Conservation (phyloP, 2,329 filamentous ascomycete species). For the Aphanocladium album region DNA sequence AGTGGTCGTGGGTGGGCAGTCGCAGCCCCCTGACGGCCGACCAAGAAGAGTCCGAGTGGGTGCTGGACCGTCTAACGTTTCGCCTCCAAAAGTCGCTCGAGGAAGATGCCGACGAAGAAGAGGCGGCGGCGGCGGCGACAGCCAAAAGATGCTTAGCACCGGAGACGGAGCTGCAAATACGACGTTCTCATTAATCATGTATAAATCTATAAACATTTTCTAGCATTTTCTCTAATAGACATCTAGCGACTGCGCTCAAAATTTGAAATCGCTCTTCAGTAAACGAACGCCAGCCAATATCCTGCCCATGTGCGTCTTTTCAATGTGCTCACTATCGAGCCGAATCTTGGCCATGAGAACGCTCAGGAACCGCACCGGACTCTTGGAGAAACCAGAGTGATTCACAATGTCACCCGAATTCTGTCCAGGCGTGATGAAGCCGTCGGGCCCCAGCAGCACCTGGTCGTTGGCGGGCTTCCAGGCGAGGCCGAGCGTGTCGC, state of each 20-base stretch:
- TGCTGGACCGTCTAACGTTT: slow-evolving; percentile 58
- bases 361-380: slow-evolving; percentile 34
- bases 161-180: neutral
- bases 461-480: slow-evolving; percentile 22
- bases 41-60: slow-evolving; percentile 67
- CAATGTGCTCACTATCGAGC: slow-evolving; percentile 31
- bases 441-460: slow-evolving; percentile 18
- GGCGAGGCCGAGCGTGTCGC: slow-evolving; percentile 46
- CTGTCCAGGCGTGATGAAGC: slow-evolving; percentile 27
- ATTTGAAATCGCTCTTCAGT: slow-evolving; percentile 15
- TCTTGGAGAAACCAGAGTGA: slow-evolving; percentile 21
- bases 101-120: slow-evolving; percentile 11
- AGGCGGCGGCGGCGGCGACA: slow-evolving; percentile 10
- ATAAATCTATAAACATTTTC: neutral
- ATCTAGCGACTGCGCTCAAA: no score
- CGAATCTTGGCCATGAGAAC: slow-evolving; percentile 32
- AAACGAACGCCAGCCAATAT: slow-evolving; percentile 30
- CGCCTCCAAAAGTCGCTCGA: slow-evolving; percentile 39
- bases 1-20: slow-evolving; percentile 70
- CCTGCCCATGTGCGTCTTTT: slow-evolving; percentile 37
- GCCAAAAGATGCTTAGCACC: neutral
- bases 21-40: slow-evolving; percentile 65
- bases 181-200: neutral
- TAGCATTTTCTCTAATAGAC: neutral
- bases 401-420: neutral